Evolutionary conservation across 805 yeast species (phyloP), one percentile per base, ranked within the genome.

Genomic region (Schizosaccharomyces octosporus): DNA sequence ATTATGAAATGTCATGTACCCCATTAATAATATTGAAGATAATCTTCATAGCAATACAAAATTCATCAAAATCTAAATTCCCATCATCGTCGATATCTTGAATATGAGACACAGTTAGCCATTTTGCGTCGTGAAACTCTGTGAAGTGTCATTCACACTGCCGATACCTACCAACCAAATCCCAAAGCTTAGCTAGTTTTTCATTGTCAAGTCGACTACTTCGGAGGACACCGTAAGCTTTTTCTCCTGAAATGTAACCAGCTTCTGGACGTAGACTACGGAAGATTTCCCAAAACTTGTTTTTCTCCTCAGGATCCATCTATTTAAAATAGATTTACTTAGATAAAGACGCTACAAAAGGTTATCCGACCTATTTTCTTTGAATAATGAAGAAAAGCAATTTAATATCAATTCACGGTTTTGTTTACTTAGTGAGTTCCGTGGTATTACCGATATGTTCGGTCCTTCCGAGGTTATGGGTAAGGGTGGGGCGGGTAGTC

Each of bases 241-340:
- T 83, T 63, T 85, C 93, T 59, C 95, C 96, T 27, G 84, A 78
- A 42, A 93, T 78, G 69, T 84, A 82, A 69, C 87, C 88, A 62
- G 81, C 79, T 43, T 73, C 81, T 0, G 99, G 98, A 65, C 81
- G 80, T 67, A 93, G 79, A 15, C 96, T 95, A 65, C 84, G 81
- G 76, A 93, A 93, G 59, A 93, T 89, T 72, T 93, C 95, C 98
- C 98, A 93, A 76, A 88, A 93, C 74, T 90, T 90, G 69, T 88
- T 85, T 67, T 89, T 88, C 73, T 93, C 98, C 27, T 51, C 5
- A 17, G 57, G 36, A 29, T 51, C 36, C 57, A 51, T 51, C 27
- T 36, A 13, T 36, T 6, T 36, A 36, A 13, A 11, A 1, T 11
- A 13, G 15, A 36, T 13, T 13, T 4, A 36, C 13, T 36, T 36